Evolutionary conservation across 805 yeast genomes (phyloP), one percentile per base, ranked within the genome.

Genomic region (Pichia californica): DNA sequence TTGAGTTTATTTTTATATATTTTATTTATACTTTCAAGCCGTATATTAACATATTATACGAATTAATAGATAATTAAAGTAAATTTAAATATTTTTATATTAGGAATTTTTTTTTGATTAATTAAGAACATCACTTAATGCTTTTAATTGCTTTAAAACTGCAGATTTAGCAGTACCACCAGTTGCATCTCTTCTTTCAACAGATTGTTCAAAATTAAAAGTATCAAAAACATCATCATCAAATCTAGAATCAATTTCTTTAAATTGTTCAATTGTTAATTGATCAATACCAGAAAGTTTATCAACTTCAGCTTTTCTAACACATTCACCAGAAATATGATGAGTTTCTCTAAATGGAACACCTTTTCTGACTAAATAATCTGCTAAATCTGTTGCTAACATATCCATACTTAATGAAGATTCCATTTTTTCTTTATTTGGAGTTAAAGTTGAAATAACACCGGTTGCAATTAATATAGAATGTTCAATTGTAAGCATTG

Each of bases 271-370:
- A 40, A 86, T 62, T 4, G 84, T 64, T 57, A 93, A 71, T 62
- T 88, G 69, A 64, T 93, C 98, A 61, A 93, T 93, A 41, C 97
- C 97, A 7, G 82, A 68, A 34, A 87, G 68, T 18, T 74, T 75
- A 47, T 72, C 66, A 48, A 77, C 89, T 69, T 93, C 99, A 6
- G 98, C 96, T 36, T 68, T 64, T 50, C 95, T 80, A 36, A 93
- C 99, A 69, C 97, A 93, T 65, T 88, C 96, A 45, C 99, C 99
- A 7, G 97, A 88, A 49, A 93, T 93, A 65, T 93, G 98, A 69
- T 93, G 99, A 1, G 99, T 93, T 68, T 93, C 98, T 72, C 99
- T 87, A 71, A 93, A 93, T 45, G 99, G 99, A 52, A 93, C 99
- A 48, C 99, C 99, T 65, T 83, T 89, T 70, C 96, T 83, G 40